Conservation (phyloP, 2,329 filamentous ascomycete species). For the Herpotrichia juniperi region DNA sequence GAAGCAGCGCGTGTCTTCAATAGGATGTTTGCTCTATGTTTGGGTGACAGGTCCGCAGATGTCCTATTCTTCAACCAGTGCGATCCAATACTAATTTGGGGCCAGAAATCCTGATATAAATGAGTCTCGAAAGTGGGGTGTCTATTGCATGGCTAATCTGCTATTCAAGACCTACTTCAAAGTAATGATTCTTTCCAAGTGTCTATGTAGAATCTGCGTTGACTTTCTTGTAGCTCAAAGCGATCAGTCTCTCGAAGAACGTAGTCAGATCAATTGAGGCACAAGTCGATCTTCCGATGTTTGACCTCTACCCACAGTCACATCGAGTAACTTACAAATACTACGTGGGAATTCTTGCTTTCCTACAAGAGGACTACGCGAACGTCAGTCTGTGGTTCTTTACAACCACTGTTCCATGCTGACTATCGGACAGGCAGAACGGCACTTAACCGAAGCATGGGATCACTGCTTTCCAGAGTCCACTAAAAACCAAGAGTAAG, state of each 20-base stretch:
- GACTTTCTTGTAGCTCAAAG: slow-evolving; percentile 66
- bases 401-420: slow-evolving; percentile 8
- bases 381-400: slow-evolving; percentile 58
- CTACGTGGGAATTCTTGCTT: slow-evolving; percentile 91
- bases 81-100: slow-evolving; percentile 22
- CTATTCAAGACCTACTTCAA: slow-evolving; percentile 99
- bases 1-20: slow-evolving; percentile 92
- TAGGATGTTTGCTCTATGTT: slow-evolving; percentile 86
- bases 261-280: slow-evolving; percentile 84
- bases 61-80: slow-evolving; percentile 6
- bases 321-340: slow-evolving; percentile 97
- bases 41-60: slow-evolving; percentile 75
- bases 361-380: slow-evolving; percentile 91
- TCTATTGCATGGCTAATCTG: slow-evolving; percentile 93
- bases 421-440: slow-evolving; percentile 34
- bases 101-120: slow-evolving; percentile 73
- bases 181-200: slow-evolving; percentile 39
- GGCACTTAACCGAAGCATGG: slow-evolving; percentile 77
- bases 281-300: slow-evolving; percentile 76
- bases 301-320: slow-evolving; percentile 82
- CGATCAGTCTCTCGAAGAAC: slow-evolving; percentile 86
- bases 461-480: slow-evolving; percentile 77
- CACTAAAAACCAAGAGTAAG: slow-evolving; percentile 79
- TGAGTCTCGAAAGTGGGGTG: slow-evolving; percentile 95
- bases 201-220: neutral